Conservation (phyloP, 2,329 filamentous ascomycete species). For the Nannizzia gypsea region DNA sequence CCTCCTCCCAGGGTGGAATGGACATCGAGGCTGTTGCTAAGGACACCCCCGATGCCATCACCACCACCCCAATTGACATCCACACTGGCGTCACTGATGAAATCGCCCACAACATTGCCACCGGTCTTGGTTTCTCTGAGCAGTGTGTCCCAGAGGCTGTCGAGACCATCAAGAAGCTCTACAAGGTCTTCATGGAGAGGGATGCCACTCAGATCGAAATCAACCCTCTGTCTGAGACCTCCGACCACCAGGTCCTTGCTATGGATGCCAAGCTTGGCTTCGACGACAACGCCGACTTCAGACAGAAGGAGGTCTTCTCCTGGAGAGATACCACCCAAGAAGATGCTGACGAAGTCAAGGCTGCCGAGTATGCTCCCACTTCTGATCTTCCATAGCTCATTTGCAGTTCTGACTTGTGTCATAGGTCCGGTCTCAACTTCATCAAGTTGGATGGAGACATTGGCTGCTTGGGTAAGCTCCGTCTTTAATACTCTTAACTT, state of each 20-base stretch:
- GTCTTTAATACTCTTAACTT: background rate
- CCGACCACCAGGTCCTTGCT: constrained; percentile 92
- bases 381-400: background rate
- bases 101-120: constrained; percentile 79
- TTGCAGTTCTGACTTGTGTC: background rate
- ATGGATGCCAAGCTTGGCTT: constrained; percentile 99
- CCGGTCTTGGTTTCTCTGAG: constrained; percentile 90
- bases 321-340: constrained; percentile 94
- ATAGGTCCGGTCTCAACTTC: constrained; percentile 73
- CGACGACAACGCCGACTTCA: constrained; percentile 97
- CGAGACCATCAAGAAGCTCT: constrained; percentile 95
- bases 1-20: constrained; percentile 97
- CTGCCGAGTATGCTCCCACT: constrained; percentile 55
- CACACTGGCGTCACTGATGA: constrained; percentile 91
- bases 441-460: constrained; percentile 99
- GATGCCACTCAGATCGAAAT: constrained; percentile 99
- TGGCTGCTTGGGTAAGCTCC: constrained; percentile 61
- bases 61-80: constrained; percentile 87
- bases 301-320: constrained; percentile 89
- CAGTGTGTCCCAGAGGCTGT: constrained; percentile 94
- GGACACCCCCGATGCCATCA: constrained; percentile 92
- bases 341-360: constrained; percentile 94
- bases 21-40: constrained; percentile 98
- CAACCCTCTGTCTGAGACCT: constrained; percentile 96
- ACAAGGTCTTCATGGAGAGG: constrained; percentile 97